Conservation (phyloP, 2,329 filamentous ascomycete species). For the Ploettnerulaceae sp. region DNA sequence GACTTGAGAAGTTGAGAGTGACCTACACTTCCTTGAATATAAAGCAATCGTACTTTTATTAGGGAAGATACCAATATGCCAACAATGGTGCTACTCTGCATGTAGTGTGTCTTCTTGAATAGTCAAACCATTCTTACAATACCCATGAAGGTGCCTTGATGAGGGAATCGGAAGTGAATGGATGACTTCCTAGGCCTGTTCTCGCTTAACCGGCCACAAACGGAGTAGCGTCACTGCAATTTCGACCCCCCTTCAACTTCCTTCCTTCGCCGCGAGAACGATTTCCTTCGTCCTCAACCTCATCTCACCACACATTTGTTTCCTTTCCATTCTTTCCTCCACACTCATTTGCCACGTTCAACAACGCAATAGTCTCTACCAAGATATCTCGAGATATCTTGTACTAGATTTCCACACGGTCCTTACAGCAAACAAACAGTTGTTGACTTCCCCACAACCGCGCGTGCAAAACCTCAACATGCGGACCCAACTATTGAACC, state of each 20-base stretch:
- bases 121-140: no score
- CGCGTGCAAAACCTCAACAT: conserved; percentile 19
- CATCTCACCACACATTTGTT: conserved; percentile 1
- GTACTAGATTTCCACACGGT: neutral
- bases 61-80: no score
- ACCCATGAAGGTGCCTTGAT: no score
- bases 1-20: no score
- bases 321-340: conserved; percentile 6
- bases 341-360: conserved; percentile 8
- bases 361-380: neutral
- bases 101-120: no score
- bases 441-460: conserved; percentile 4
- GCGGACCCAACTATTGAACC: conserved; percentile 17
- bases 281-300: conserved; percentile 6
- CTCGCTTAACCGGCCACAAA: neutral
- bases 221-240: neutral
- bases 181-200: neutral
- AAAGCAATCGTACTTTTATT: no score
- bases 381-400: neutral
- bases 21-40: no score
- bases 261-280: conserved; percentile 3
- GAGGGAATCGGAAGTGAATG: neutral
- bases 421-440: conserved; percentile 1
- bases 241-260: neutral
- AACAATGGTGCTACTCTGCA: no score